These are phyloP conservation scores for Beauveria pseudobassiana DNA, from an alignment of 2,329 filamentous ascomycete species.

Conservation along the genomic window DNA sequence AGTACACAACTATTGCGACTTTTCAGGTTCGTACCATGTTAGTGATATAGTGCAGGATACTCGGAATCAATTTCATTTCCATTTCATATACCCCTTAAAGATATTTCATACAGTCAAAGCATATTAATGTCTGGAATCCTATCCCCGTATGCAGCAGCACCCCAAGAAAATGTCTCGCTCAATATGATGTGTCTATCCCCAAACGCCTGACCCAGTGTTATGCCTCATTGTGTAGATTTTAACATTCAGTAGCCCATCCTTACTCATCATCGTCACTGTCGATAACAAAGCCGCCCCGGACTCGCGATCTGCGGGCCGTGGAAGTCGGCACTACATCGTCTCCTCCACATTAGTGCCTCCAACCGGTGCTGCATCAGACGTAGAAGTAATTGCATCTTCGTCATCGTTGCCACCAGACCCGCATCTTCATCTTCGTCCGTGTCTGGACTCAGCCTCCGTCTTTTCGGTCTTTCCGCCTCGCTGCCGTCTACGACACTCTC, in stretches of 20 bases:
- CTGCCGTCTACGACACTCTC: constrained; percentile 24
- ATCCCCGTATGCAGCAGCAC: background rate
- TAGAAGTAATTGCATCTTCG: constrained; percentile 15
- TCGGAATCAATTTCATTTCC: background rate
- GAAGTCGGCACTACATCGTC: constrained; percentile 32
- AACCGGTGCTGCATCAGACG: constrained; percentile 4
- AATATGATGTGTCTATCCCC: background rate
- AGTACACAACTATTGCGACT: no score
- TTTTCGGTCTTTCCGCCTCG: constrained; percentile 30
- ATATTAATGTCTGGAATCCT: background rate
- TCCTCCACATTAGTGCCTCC: constrained; percentile 23
- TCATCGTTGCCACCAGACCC: constrained; percentile 19
- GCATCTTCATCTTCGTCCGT: constrained; percentile 18
- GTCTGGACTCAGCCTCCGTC: constrained; percentile 26
- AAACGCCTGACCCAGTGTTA: background rate
- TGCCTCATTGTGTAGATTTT: background rate
- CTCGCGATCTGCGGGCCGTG: constrained; percentile 33
- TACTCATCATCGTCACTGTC: constrained; percentile 53
- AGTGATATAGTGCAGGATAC: background rate
- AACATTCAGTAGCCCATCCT: background rate
- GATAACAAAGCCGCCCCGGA: constrained; percentile 47
- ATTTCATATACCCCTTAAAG: background rate
- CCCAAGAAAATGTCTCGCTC: background rate
- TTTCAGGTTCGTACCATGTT: background rate
- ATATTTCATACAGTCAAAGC: background rate